A percentile compares a stretch with the other conserved stretches of the same genome.
phyloP scores from a whole-genome alignment of 306 rosid genomes.

The Corylus heterophylla region DNA sequence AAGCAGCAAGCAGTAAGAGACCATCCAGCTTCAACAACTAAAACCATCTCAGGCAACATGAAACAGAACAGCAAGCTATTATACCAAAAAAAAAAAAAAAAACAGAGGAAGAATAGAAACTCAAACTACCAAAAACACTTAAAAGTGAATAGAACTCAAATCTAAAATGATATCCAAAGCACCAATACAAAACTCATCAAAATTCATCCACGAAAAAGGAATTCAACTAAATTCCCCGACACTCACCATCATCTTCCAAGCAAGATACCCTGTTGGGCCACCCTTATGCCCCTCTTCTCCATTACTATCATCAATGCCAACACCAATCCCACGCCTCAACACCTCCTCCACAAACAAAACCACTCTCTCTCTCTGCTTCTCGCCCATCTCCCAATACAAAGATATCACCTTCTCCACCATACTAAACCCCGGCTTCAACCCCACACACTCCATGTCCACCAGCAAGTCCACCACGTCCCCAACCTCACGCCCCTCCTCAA shows the following conservation, averaged over 20 bases:
- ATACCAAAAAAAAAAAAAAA: not conserved
- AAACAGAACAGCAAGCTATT: not conserved
- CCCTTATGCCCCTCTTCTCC: slow-evolving; percentile 71
- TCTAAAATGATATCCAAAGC: slow-evolving; percentile 13
- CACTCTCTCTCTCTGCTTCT: slow-evolving; percentile 61
- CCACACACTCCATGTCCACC: slow-evolving; percentile 96
- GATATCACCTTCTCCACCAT: slow-evolving; percentile 94
- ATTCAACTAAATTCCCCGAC: not conserved
- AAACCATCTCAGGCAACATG: not conserved
- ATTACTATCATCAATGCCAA: slow-evolving; percentile 35
- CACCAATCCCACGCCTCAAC: slow-evolving; percentile 60
- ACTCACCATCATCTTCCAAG: slow-evolving; percentile 99
- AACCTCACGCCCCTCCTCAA: slow-evolving; percentile 58
- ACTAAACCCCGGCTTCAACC: slow-evolving; percentile 85
- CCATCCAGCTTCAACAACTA: not conserved
- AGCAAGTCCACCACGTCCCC: slow-evolving; percentile 88
- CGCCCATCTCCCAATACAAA: slow-evolving; percentile 89
- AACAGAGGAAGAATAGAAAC: not conserved
- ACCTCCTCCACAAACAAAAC: slow-evolving; percentile 74
- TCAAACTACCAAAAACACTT: too few relatives aligned
- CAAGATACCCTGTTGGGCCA: slow-evolving; percentile 95
- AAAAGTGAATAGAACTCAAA: slow-evolving; percentile 10
- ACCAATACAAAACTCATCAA: not conserved
- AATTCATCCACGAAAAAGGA: not conserved
- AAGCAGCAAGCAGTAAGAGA: not conserved